Conservation (phyloP, 441 rosid species). For the Daphne laureola region DNA sequence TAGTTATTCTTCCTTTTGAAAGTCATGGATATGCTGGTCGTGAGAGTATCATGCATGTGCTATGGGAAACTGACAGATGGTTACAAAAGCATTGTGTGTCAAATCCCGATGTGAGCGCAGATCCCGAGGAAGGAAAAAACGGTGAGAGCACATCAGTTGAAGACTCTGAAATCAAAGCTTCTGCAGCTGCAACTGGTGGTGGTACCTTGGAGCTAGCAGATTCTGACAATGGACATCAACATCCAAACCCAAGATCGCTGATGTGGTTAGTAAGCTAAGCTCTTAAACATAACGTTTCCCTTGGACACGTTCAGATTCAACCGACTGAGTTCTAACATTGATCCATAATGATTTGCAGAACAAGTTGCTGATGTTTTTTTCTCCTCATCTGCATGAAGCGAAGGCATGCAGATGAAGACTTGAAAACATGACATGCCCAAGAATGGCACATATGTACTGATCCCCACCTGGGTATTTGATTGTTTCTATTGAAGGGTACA, state of each 20-base stretch:
- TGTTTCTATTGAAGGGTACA: no score
- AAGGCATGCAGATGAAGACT: no score
- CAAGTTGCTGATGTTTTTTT: no score
- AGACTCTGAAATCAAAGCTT: conserved; percentile 33
- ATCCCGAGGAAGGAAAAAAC: conserved; percentile 26
- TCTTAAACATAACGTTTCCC: not conserved
- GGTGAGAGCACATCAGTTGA: conserved; percentile 25
- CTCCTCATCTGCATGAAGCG: no score
- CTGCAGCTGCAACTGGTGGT: conserved; percentile 47
- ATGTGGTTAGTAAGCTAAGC: conserved; percentile 39
- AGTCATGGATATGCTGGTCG: conserved; percentile 91
- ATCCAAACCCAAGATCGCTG: conserved; percentile 37
- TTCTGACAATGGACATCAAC: conserved; percentile 18
- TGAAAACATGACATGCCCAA: no score
- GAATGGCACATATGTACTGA: no score
- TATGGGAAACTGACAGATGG: conserved; percentile 98
- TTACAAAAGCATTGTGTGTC: conserved; percentile 71
- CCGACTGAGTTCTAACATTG: no score
- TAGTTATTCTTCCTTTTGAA: conserved; percentile 81
- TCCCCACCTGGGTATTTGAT: no score
- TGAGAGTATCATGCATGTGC: conserved; percentile 95
- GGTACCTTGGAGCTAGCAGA: conserved; percentile 45
- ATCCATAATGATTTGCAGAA: no score
- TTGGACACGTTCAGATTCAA: no score
- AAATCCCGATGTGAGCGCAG: conserved; percentile 38